Percentiles rank a stretch among this genome's conserved stretches.
Evolutionary conservation across 257 asterid genomes (phyloP).

Genomic region (Solanum chiquidenum): DNA sequence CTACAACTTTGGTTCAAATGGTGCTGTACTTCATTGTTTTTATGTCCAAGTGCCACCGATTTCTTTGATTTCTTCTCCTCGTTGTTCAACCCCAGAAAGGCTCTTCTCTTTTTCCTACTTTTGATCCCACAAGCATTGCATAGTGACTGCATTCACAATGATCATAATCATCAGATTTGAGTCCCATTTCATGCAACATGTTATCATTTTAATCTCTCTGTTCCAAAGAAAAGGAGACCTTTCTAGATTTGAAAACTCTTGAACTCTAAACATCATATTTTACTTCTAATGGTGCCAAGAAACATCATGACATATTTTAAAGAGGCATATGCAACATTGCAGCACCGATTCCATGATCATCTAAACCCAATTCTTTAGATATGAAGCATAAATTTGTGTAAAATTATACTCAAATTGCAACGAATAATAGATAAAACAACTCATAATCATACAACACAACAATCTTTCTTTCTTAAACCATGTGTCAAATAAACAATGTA

Average conservation of each 20-base stretch:
- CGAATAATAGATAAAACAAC: not conserved
- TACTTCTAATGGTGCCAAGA: too few species aligned
- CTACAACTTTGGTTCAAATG: not conserved
- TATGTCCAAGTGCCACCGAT: not conserved
- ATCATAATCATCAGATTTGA: not conserved
- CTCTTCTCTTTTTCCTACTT: slow-evolving; percentile 88
- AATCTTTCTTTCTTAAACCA: not conserved
- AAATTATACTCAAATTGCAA: not conserved
- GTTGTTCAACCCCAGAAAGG: slow-evolving; percentile 56
- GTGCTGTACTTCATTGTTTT: not conserved
- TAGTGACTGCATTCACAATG: slow-evolving; percentile 51
- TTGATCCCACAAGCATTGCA: slow-evolving; percentile 98
- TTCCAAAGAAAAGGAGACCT: not conserved
- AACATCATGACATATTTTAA: not conserved
- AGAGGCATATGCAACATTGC: not conserved
- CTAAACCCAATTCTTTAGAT: not conserved
- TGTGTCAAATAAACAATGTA: not conserved
- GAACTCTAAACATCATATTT: not conserved
- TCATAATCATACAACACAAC: not conserved
- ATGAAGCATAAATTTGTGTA: not conserved
- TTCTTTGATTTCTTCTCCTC: slow-evolving; percentile 72
- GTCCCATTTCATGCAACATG: not conserved
- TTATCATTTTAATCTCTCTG: not conserved
- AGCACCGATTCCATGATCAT: not conserved
- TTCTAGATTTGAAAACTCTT: not conserved